Evolutionary conservation across 768 basidiomycete genomes (phyloP).

Genomic region (Russula olivacea): DNA sequence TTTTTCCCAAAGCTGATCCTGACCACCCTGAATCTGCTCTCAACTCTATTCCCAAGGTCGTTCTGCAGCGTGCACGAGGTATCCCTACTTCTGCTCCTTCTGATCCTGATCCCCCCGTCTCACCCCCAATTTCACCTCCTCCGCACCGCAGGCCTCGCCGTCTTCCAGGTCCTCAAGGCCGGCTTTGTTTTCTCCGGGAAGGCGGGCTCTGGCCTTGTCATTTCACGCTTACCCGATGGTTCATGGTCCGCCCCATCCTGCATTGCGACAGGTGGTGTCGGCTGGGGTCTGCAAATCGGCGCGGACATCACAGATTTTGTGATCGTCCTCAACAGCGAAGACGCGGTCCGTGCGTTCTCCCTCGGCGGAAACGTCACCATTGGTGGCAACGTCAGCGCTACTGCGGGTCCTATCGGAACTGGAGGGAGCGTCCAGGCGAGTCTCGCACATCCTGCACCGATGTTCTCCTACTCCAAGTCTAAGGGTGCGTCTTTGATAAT

Average conservation of each 20-base stretch:
- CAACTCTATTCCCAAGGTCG: slow-evolving; percentile 89
- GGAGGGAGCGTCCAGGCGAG: slow-evolving; percentile 85
- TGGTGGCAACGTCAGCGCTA: slow-evolving; percentile 79
- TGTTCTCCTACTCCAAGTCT: slow-evolving; percentile 96
- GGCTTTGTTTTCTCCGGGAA: slow-evolving; percentile 95
- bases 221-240: slow-evolving; percentile 88
- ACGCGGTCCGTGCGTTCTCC: slow-evolving; percentile 92
- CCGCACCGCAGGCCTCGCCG: slow-evolving; percentile 64
- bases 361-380: slow-evolving; percentile 95
- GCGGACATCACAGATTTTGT: slow-evolving; percentile 96
- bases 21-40: slow-evolving; percentile 82
- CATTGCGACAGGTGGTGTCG: slow-evolving; percentile 92
- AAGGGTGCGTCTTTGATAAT: slow-evolving; percentile 53
- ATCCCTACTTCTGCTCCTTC: not conserved
- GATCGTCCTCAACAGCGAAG: slow-evolving; percentile 93
- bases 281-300: slow-evolving; percentile 93
- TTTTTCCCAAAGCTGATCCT: slow-evolving; percentile 63
- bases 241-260: slow-evolving; percentile 97
- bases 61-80: slow-evolving; percentile 87
- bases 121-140: not conserved
- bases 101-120: not conserved
- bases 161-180: slow-evolving; percentile 91
- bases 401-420: slow-evolving; percentile 91
- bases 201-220: slow-evolving; percentile 88
- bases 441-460: slow-evolving; percentile 88